Conservation (phyloP, 148 eudicot genomes). For the Rhododendron ovatum region DNA sequence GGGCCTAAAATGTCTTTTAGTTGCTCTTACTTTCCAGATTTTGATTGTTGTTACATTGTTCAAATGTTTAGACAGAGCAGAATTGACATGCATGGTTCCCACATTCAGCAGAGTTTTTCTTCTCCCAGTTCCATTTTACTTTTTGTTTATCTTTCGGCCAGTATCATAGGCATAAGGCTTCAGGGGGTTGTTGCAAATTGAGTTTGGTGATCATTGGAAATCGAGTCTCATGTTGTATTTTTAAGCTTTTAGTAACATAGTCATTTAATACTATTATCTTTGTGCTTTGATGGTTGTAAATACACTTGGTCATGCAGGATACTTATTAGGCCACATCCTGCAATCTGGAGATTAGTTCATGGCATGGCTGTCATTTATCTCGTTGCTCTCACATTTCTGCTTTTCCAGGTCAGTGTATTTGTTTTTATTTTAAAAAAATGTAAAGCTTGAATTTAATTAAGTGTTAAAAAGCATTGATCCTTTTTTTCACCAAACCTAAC, state of each 20-base stretch:
- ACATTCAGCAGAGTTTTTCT: background rate
- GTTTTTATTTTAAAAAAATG: background rate
- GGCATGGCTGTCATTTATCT: constrained; percentile 97
- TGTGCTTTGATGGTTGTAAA: background rate
- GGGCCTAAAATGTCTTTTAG: background rate
- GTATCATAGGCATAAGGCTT: background rate
- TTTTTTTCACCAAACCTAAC: background rate
- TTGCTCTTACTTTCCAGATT: background rate
- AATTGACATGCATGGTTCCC: background rate
- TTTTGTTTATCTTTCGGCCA: background rate
- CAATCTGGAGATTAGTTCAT: constrained; percentile 97
- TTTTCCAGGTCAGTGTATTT: constrained; percentile 66
- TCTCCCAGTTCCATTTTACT: background rate
- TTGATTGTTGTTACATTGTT: background rate
- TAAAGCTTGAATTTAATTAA: background rate
- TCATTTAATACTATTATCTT: background rate
- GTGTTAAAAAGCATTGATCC: background rate
- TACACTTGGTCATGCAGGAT: constrained; percentile 43
- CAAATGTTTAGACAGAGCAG: background rate
- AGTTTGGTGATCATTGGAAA: background rate
- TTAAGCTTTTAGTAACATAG: background rate
- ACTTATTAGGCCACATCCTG: constrained; percentile 96
- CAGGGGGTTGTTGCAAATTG: background rate
- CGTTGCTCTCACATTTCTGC: constrained; percentile 87
- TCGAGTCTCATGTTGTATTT: background rate